Conservation (phyloP, 129 eudicot genomes). For the Flaveria robusta region DNA sequence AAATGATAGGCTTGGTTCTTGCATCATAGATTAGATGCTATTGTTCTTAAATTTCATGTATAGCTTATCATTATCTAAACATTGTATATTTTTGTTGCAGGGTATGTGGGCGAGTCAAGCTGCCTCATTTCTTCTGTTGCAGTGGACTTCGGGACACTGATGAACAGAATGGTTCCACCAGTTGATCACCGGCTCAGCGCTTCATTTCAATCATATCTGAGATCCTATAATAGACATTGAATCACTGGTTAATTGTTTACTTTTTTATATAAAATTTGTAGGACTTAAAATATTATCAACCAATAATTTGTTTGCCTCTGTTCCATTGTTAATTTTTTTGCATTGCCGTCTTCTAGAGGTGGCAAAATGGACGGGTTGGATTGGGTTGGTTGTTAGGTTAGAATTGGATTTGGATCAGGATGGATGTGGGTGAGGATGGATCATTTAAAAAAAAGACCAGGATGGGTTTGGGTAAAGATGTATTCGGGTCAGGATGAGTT, state of each 20-base stretch:
- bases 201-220: neutral
- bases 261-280: neutral
- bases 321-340: neutral
- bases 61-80: neutral
- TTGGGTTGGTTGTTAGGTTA: no score
- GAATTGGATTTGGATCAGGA: no score
- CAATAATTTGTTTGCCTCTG: neutral
- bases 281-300: neutral
- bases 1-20: neutral
- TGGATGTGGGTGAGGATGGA: no score
- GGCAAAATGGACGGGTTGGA: no score
- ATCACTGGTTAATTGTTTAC: neutral
- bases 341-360: no score
- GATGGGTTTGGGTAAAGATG: no score
- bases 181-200: conserved; percentile 31
- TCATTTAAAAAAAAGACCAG: no score
- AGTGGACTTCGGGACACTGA: conserved; percentile 68
- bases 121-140: conserved; percentile 94
- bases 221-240: conserved; percentile 20
- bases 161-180: conserved; percentile 39
- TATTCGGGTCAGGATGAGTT: no score
- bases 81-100: neutral
- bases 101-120: conserved; percentile 52
- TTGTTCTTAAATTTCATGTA: neutral
- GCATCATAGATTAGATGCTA: no score